phyloP scores from a whole-genome alignment of 805 yeast genomes.

The Teunomyces tritomae region DNA sequence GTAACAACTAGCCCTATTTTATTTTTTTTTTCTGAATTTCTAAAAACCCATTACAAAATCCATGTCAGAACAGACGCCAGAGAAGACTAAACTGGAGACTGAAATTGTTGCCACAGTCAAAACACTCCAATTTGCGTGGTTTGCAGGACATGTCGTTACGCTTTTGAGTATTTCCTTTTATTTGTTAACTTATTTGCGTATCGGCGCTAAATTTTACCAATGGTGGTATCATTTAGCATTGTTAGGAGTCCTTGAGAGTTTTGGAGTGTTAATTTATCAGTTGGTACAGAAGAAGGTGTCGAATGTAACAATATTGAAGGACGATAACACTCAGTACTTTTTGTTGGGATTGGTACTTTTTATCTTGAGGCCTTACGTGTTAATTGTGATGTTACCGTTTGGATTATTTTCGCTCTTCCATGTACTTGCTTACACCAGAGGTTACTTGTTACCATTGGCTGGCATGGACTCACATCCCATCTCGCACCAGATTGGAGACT shows the following conservation, averaged over 20 bases:
- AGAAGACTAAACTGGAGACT: background rate
- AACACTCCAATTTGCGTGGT: slow-evolving; percentile 76
- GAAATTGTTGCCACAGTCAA: slow-evolving; percentile 11
- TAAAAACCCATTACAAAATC: background rate
- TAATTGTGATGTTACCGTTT: slow-evolving; percentile 70
- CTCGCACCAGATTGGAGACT: slow-evolving; percentile 39
- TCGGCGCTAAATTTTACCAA: slow-evolving; percentile 21
- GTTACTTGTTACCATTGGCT: slow-evolving; percentile 61
- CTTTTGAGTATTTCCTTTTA: slow-evolving; percentile 29
- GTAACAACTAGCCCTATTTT: background rate
- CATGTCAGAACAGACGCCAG: background rate
- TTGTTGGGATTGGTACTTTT: slow-evolving; percentile 49
- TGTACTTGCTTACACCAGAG: slow-evolving; percentile 65
- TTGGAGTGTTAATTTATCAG: slow-evolving; percentile 73
- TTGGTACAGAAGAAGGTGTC: slow-evolving; percentile 30
- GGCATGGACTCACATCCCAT: slow-evolving; percentile 34
- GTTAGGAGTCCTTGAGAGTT: slow-evolving; percentile 66
- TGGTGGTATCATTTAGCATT: slow-evolving; percentile 58
- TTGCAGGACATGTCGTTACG: slow-evolving; percentile 44
- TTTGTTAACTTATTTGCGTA: slow-evolving; percentile 30
- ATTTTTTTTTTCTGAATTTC: background rate
- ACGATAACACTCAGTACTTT: slow-evolving; percentile 76
- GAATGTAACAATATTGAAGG: slow-evolving; percentile 23
- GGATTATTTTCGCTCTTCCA: slow-evolving; percentile 80
- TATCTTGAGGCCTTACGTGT: slow-evolving; percentile 54